Evolutionary conservation across 306 rosid genomes (phyloP).

Genomic region (Glycine tomentella): DNA sequence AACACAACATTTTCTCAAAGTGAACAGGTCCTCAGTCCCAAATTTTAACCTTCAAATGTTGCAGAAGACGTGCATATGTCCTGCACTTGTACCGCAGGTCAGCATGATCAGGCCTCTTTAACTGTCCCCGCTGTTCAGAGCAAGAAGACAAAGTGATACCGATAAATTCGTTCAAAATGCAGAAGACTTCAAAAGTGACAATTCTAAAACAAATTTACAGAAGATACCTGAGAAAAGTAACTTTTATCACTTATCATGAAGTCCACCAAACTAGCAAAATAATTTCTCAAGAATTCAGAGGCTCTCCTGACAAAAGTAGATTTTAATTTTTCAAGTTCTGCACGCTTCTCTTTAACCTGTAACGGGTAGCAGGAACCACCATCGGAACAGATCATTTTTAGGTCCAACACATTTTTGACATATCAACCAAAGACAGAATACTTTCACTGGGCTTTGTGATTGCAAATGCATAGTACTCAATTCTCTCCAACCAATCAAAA

Average conservation of each 20-base stretch:
- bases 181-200: conserved; percentile 28
- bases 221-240: conserved; percentile 94
- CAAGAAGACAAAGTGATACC: conserved; percentile 43
- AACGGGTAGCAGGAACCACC: conserved; percentile 45
- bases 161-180: conserved; percentile 11
- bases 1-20: conserved; percentile 6
- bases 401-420: conserved; percentile 17
- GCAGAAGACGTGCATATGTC: conserved; percentile 96
- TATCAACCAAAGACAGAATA: conserved; percentile 1
- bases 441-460: conserved; percentile 17
- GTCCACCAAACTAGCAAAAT: conserved; percentile 97
- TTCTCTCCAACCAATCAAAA: conserved; percentile 37
- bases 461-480: conserved; percentile 31
- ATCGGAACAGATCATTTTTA: conserved; percentile 38
- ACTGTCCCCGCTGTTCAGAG: conserved; percentile 84
- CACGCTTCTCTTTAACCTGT: conserved; percentile 93
- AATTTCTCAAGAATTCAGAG: conserved; percentile 91
- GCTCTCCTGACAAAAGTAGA: conserved; percentile 96
- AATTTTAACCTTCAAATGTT: conserved; percentile 85
- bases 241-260: conserved; percentile 98
- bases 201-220: conserved; percentile 19
- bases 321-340: conserved; percentile 92
- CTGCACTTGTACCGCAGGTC: conserved; percentile 98
- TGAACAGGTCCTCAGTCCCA: neutral
- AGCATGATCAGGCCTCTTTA: conserved; percentile 99